Base-by-base conservation (phyloP, 192 early-diverging fungal genomes). In the Spizellomyces punctatus region DNA sequence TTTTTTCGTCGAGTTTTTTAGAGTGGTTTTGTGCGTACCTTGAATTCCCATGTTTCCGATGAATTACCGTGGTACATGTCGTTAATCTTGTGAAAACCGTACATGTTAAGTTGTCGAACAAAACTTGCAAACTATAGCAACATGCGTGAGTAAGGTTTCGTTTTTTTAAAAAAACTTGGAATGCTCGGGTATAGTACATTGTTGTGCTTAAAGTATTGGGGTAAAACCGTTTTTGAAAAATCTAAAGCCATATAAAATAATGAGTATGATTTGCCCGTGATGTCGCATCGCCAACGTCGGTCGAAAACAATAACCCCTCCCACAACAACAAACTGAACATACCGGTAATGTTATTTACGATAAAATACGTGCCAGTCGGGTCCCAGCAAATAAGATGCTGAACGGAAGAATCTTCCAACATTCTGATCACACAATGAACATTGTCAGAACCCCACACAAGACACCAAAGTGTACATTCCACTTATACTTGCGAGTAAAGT, bases 51-150 rank as follows among this genome's bases (percentile, higher is more conserved):
- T 10, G 74, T 72, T 46, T 79, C 78, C 17, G 75, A 72, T 41
- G 74, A 79, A 45, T 41, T 49, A 19, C 62, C 64, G 61, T 79
- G 73, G 46, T 67, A 74, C 59, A 78, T 74, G 48, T 80, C 78
- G 67, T 93, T 95, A 21, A 81, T 72, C 69, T 81, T 81, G 74
- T 81, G 72, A 61, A 81, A 81, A 36, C 78, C 78, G 64, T 81
- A 81, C 78, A 81, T 80, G 61, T 81, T 81, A n/a, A 81, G 74
- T 72, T 81, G 76, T 14, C 79, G 78, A 12, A 81, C 79, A 66
- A 81, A 80, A 56, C 67, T 73, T n/a, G 81, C 73, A 63, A 80
- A 80, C 78, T 78, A 47, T 8, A 36, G 4, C 49, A 54, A 54
- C 14, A 19, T 2, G 14, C 14, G 50, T n/a, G 17, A 54, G n/a